Evolutionary conservation across 495 filamentous ascomycete genomes (phyloP).

Genomic region (Hypomontagnella monticulosa): DNA sequence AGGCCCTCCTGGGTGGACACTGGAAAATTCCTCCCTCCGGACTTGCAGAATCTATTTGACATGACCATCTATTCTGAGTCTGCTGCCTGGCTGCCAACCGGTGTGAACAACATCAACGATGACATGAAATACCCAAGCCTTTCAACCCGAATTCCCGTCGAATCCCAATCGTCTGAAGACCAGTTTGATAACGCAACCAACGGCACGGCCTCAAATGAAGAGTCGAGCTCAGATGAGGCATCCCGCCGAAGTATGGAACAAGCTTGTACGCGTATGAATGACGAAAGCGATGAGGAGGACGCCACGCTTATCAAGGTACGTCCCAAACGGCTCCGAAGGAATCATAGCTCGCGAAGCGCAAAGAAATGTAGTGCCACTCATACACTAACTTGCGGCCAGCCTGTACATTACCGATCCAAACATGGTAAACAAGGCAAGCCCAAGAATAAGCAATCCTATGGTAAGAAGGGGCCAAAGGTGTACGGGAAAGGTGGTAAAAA

Average conservation of each 20-base stretch:
- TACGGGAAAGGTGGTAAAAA: constrained; percentile 30
- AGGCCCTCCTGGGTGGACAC: constrained; percentile 59
- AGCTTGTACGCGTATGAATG: constrained; percentile 55
- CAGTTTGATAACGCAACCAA: constrained; percentile 40
- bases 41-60: constrained; percentile 75
- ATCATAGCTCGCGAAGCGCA: not conserved
- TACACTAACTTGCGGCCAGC: constrained; percentile 28
- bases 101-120: constrained; percentile 67
- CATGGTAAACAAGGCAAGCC: constrained; percentile 33
- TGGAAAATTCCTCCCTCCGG: constrained; percentile 56
- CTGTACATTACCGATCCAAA: constrained; percentile 27
- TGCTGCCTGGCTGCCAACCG: constrained; percentile 66
- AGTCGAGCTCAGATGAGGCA: constrained; percentile 50
- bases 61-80: constrained; percentile 66
- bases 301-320: constrained; percentile 48
- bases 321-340: constrained; percentile 11
- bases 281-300: constrained; percentile 63
- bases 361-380: not conserved
- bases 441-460: constrained; percentile 46
- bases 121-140: constrained; percentile 66
- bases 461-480: constrained; percentile 40
- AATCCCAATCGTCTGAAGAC: constrained; percentile 43
- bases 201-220: constrained; percentile 50
- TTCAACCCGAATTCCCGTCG: constrained; percentile 57
- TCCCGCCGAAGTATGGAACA: constrained; percentile 41